These are phyloP conservation scores for Cucurbita pepo DNA, from an alignment of 306 rosid species.

Conservation along the genomic window DNA sequence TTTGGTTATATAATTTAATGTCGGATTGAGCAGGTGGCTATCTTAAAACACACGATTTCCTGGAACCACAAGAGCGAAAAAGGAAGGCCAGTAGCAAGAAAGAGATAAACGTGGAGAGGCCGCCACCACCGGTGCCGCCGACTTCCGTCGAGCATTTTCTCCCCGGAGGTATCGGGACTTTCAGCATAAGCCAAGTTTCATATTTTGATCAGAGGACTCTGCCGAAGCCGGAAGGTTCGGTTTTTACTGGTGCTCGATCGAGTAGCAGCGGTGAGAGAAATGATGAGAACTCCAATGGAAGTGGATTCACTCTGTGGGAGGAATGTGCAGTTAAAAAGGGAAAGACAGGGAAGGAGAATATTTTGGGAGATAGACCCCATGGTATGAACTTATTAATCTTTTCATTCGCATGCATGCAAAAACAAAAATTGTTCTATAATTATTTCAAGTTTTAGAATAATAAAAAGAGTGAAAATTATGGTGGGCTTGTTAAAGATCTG, in stretches of 20 bases:
- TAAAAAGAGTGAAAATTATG: neutral
- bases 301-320: constrained; percentile 91
- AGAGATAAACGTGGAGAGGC: constrained; percentile 41
- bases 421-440: neutral
- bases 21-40: constrained; percentile 29
- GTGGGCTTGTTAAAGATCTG: neutral
- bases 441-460: neutral
- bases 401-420: constrained; percentile 2
- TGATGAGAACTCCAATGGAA: constrained; percentile 70
- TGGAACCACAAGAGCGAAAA: constrained; percentile 64
- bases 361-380: neutral
- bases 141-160: constrained; percentile 64
- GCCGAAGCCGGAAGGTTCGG: constrained; percentile 62
- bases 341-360: constrained; percentile 47
- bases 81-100: constrained; percentile 48
- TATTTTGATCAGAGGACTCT: constrained; percentile 38
- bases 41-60: constrained; percentile 85
- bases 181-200: constrained; percentile 75
- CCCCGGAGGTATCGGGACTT: constrained; percentile 96
- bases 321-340: constrained; percentile 66
- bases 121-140: constrained; percentile 14
- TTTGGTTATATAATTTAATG: neutral
- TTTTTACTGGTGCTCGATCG: constrained; percentile 36
- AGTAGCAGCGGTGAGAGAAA: constrained; percentile 40
- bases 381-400: neutral